Evolutionary conservation across 176 grass and related monocot species (phyloP), one percentile per base, ranked within the genome.

Genomic region (Puccinellia tenuiflora): DNA sequence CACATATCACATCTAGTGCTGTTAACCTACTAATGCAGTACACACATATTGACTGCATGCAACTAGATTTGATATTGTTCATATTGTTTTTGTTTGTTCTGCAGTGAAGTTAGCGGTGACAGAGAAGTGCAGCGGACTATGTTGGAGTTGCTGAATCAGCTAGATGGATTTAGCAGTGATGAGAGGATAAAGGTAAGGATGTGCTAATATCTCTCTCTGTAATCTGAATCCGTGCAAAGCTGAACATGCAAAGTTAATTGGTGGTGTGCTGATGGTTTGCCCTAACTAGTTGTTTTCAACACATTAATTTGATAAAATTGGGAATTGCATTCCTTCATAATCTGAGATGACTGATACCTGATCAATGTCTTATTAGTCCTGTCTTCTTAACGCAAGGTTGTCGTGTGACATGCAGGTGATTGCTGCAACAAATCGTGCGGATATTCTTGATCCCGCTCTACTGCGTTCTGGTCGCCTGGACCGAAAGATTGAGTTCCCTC

Each of bases 71-170:
- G 50, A 22, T 54, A 69, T 39, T 69, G 9, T 66, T 63, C 9
- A 59, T 31, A 24, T 43, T 87, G 54, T 82, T 76, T 12, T 7
- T 61, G 69, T 29, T 71, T 60, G 56, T 77, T 59, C 28, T 83
- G 38, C 86, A 94, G 92, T 89, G 92, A 94, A 91, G 87, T 87
- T 47, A 94, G 89, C 11, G 92, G 92, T 34, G 92, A 94, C 62
- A 94, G 92, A 66, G 92, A 94, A 84, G 92, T 94, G 73, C 92
- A 94, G 75, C 79, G 92, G 43, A 94, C 92, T 56, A 94, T 94
- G 92, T 71, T 94, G 73, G 92, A 91, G 84, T 85, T 94, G 82
- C 81, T 94, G 67, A 94, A 94, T 66, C 92, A 94, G 73, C 89
- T 94, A 59, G 92, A 94, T 89, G 92, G 92, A 42, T 94, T 94